A percentile compares a stretch with the other conserved stretches of the same genome.
These are phyloP conservation scores for Nicotiana paniculata DNA, from an alignment of 257 asterid species.

Conservation along the genomic window DNA sequence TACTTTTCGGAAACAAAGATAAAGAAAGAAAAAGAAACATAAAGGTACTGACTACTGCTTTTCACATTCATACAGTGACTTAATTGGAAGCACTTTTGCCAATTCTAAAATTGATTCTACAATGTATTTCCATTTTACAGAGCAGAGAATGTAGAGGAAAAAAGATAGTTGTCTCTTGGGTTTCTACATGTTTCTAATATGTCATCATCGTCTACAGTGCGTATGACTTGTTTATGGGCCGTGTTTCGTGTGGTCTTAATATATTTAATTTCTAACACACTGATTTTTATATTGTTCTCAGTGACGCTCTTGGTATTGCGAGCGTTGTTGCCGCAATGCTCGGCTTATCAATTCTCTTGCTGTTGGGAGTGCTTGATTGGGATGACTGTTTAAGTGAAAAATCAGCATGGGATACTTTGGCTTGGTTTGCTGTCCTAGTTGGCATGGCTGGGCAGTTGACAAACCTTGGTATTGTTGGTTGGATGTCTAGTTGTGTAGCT, in stretches of 20 bases:
- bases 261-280: not conserved
- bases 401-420: slow-evolving; percentile 97
- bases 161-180: not conserved
- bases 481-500: slow-evolving; percentile 88
- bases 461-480: slow-evolving; percentile 72
- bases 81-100: no score
- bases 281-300: slow-evolving; percentile 19
- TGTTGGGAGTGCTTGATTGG: slow-evolving; percentile 81
- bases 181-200: not conserved
- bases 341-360: slow-evolving; percentile 73
- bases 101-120: not conserved
- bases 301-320: slow-evolving; percentile 81
- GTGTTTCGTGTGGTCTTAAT: not conserved
- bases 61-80: no score
- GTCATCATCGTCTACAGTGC: not conserved
- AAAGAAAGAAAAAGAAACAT: no score
- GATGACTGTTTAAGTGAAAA: slow-evolving; percentile 91
- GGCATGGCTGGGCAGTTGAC: slow-evolving; percentile 97
- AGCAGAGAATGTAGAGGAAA: not conserved
- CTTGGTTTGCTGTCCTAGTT: slow-evolving; percentile 96
- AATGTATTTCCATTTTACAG: not conserved
- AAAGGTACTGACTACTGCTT: no score
- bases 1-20: no score
- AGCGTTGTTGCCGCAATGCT: slow-evolving; percentile 98
- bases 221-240: not conserved